Conservation (phyloP, 345 rosid genomes). For the Gossypium arboreum region DNA sequence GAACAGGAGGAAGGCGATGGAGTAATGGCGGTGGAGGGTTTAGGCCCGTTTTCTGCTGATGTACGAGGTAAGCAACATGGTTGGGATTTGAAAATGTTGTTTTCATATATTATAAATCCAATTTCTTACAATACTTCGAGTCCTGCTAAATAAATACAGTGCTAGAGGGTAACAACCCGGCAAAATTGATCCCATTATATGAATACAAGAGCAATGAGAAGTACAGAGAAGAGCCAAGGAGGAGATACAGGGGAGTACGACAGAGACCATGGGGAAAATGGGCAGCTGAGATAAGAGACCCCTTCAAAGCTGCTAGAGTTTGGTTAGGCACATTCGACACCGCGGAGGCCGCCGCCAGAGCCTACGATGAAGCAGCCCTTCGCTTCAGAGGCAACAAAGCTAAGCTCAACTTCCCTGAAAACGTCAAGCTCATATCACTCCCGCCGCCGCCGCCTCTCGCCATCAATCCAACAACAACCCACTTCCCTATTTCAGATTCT, state of each 20-base stretch:
- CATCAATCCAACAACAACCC: constrained; percentile 15
- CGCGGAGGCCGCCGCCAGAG: constrained; percentile 83
- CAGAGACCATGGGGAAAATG: constrained; percentile 95
- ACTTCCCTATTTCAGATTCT: constrained; percentile 13
- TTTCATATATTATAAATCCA: no score
- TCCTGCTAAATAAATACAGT: constrained; percentile 14
- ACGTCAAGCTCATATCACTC: constrained; percentile 55
- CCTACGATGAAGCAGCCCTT: constrained; percentile 86
- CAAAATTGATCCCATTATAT: constrained; percentile 31
- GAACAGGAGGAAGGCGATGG: constrained; percentile 21
- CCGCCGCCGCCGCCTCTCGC: constrained; percentile 6
- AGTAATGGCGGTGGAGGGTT: constrained; percentile 1
- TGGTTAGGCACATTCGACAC: constrained; percentile 93
- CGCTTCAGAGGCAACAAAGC: constrained; percentile 86
- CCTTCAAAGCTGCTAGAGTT: constrained; percentile 80
- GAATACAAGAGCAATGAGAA: constrained; percentile 38
- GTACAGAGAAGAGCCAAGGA: constrained; percentile 36
- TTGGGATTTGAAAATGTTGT: not conserved
- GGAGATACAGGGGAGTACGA: constrained; percentile 85
- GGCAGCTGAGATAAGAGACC: constrained; percentile 97
- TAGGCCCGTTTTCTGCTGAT: constrained; percentile 12
- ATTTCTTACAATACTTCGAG: no score
- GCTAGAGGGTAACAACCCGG: constrained; percentile 24
- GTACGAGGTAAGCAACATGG: constrained; percentile 23
- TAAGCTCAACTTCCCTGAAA: constrained; percentile 96